Evolutionary conservation across 164 flowering plant species (phyloP).

Genomic region (Vitis vinifera): DNA sequence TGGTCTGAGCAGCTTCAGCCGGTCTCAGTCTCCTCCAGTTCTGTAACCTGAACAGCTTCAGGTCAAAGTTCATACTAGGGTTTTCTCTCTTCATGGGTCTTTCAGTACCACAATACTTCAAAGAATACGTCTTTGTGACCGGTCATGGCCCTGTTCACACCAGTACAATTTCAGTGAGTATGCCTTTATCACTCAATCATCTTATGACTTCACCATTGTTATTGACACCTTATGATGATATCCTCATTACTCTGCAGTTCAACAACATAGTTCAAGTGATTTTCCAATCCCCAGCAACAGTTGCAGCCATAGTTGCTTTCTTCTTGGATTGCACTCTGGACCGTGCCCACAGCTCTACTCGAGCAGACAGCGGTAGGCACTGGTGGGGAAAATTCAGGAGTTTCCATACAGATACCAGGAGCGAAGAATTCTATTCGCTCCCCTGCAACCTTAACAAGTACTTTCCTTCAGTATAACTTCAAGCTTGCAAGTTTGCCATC

Average conservation of each 20-base stretch:
- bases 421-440: conserved; percentile 82
- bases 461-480: conserved; percentile 68
- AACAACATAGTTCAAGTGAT: conserved; percentile 71
- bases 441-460: conserved; percentile 75
- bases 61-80: conserved; percentile 84
- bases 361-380: conserved; percentile 80
- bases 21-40: conserved; percentile 85
- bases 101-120: conserved; percentile 89
- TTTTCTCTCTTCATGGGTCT: conserved; percentile 90
- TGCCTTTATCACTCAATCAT: neutral
- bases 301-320: conserved; percentile 53
- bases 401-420: conserved; percentile 61
- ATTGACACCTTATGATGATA: too few species aligned
- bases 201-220: neutral
- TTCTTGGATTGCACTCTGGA: conserved; percentile 70
- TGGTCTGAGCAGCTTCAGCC: conserved; percentile 64
- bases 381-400: conserved; percentile 86
- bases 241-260: conserved; percentile 49
- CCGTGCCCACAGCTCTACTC: conserved; percentile 32
- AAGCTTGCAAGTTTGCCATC: conserved; percentile 4
- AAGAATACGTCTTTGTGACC: conserved; percentile 39
- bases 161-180: conserved; percentile 46
- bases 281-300: conserved; percentile 83
- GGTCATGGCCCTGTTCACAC: conserved; percentile 83
- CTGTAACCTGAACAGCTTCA: conserved; percentile 94